Conservation (phyloP, 257 asterid genomes). For the Anisodus tanguticus region DNA sequence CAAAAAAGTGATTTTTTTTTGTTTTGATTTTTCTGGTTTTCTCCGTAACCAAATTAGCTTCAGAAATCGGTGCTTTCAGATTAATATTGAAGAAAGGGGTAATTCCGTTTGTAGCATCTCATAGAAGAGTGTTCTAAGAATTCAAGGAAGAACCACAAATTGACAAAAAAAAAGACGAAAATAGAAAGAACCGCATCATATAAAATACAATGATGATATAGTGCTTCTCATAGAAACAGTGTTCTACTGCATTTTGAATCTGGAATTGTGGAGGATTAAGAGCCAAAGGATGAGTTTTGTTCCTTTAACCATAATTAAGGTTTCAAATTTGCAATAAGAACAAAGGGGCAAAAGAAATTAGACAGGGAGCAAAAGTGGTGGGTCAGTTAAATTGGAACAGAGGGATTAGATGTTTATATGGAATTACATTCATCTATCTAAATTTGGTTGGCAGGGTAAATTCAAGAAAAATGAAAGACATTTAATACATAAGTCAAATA, state of each 20-base stretch:
- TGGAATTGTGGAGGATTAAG: background rate
- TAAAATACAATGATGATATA: background rate
- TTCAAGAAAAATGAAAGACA: background rate
- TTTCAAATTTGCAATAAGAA: background rate
- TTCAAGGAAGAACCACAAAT: too few species aligned
- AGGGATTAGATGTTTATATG: background rate
- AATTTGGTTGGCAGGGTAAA: background rate
- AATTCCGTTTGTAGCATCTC: background rate
- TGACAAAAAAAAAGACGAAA: background rate
- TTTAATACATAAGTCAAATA: background rate
- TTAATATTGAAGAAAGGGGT: background rate
- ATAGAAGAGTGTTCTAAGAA: too few species aligned
- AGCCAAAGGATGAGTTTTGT: background rate
- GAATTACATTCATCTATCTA: background rate
- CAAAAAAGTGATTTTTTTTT: too few species aligned
- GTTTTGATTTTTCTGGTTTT: too few species aligned
- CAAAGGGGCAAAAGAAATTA: background rate
- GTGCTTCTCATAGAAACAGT: background rate
- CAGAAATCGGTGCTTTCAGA: too few species aligned
- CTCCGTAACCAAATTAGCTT: too few species aligned
- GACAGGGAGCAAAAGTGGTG: background rate
- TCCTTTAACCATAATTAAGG: background rate
- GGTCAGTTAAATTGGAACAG: background rate
- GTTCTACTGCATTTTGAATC: background rate
- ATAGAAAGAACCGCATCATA: background rate